phyloP scores from a whole-genome alignment of 2,329 filamentous ascomycete species.

The Akanthomyces uredinophilus region DNA sequence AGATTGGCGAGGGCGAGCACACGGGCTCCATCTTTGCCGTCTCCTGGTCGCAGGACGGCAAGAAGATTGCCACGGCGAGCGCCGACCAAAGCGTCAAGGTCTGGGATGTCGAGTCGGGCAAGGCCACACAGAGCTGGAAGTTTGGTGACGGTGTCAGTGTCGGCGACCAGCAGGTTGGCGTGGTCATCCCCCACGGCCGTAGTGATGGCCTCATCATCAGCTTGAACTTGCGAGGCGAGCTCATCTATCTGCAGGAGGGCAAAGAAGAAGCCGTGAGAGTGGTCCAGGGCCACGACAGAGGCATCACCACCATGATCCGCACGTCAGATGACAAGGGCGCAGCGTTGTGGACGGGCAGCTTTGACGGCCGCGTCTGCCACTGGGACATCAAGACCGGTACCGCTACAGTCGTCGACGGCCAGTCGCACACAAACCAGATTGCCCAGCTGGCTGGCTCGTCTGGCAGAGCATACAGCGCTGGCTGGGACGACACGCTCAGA shows the following conservation, averaged over 20 bases:
- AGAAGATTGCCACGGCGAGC: conserved; percentile 81
- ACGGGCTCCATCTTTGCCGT: conserved; percentile 90
- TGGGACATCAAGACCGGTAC: conserved; percentile 73
- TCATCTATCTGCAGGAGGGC: conserved; percentile 80
- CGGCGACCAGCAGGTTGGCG: conserved; percentile 85
- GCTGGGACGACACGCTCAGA: conserved; percentile 90
- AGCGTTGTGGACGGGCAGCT: conserved; percentile 83
- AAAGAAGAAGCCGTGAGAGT: conserved; percentile 63
- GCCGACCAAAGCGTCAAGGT: conserved; percentile 92
- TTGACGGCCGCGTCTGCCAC: conserved; percentile 78
- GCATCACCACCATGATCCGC: conserved; percentile 66
- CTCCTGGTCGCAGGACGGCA: conserved; percentile 84
- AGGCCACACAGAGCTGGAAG: conserved; percentile 75
- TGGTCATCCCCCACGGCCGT: conserved; percentile 80
- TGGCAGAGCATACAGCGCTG: conserved; percentile 74
- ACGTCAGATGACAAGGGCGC: conserved; percentile 47
- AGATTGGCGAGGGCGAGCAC: conserved; percentile 80
- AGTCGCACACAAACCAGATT: conserved; percentile 80
- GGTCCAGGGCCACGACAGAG: conserved; percentile 86
- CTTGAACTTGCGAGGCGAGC: conserved; percentile 78
- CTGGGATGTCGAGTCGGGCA: conserved; percentile 82
- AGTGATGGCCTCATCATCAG: conserved; percentile 86
- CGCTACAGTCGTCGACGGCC: conserved; percentile 69
- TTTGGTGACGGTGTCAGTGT: conserved; percentile 76
- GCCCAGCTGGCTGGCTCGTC: conserved; percentile 62